Base-by-base conservation (phyloP, 441 rosid genomes). In the Daphne laureola region DNA sequence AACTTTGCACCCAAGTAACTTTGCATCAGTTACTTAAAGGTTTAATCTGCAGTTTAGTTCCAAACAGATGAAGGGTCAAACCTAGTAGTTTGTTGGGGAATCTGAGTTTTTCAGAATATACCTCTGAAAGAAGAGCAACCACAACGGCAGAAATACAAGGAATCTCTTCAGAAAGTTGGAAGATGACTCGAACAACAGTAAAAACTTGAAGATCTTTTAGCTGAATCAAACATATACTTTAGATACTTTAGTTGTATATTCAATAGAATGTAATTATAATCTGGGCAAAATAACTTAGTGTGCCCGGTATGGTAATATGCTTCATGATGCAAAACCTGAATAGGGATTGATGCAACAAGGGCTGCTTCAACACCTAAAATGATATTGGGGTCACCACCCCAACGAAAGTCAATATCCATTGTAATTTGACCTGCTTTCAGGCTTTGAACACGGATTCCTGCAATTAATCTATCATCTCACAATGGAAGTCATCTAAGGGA, bases 91-190 rank as follows among this genome's bases (percentile, higher is more conserved):
- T 31, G 11, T 31, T 7, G 11, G 11, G 1, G 38, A 31, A 31
- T 31, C 8, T 31, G 4, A 31, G 38, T 31, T 8, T 5, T 31
- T 31, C 2, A 31, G 38, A 31, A 9, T 8, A 11, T 73, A 89
- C 95, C 78, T 89, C 97, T 44, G 95, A 75, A 67, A 84, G 97
- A 58, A 89, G 75, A 53, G 97, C 95, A 53, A 84, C 82, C 17
- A 89, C 97, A 57, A 84, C 87, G 53, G 97, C 97, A 71, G 97
- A 86, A 64, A 89, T 86, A 64, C 97, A 89, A 23, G 97, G 97
- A 67, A 86, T 89, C 73, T 86, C 95, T 42, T 89, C 95, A 25
- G 95, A 71, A 61, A 89, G 90, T 78, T 86, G 95, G 73, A 89
- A 86, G 68, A 89, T 82, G 46, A 82, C 92, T 43, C 97, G 97